Evolutionary conservation across 345 rosid genomes (phyloP).

Genomic region (Eucalyptus fibrosa): DNA sequence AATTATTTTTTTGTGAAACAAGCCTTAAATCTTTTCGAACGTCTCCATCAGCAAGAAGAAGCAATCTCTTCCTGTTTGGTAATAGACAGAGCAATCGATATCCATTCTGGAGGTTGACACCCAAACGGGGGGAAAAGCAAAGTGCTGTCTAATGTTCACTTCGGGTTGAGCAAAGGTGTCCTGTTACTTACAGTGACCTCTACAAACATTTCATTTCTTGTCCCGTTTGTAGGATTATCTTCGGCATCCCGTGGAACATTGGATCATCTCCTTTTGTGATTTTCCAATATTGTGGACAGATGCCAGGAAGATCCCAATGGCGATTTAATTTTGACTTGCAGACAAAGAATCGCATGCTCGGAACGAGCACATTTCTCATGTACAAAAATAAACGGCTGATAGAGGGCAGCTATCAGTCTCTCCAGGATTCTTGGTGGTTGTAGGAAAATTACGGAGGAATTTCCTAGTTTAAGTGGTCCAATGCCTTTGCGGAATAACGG

Average conservation of each 20-base stretch:
- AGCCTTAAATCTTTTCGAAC: not conserved
- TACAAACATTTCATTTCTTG: not conserved
- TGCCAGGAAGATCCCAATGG: not conserved
- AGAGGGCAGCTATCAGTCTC: not conserved
- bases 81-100: not conserved
- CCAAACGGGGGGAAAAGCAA: not conserved
- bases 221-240: not conserved
- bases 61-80: not conserved
- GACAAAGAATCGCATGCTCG: not conserved
- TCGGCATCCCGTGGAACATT: rapidly evolving
- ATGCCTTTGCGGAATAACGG: rapidly evolving
- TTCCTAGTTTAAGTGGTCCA: not conserved
- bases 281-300: not conserved
- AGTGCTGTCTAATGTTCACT: not conserved
- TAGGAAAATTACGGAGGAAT: not conserved
- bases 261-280: not conserved
- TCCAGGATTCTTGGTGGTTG: not conserved
- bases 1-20: rapidly evolving
- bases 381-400: not conserved
- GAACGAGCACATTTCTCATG: not conserved
- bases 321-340: not conserved
- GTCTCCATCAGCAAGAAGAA: not conserved
- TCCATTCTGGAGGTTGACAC: not conserved
- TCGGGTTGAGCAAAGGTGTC: not conserved
- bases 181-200: not conserved